phyloP scores from a whole-genome alignment of 169 alveolate genomes.

The Cytauxzoon felis region DNA sequence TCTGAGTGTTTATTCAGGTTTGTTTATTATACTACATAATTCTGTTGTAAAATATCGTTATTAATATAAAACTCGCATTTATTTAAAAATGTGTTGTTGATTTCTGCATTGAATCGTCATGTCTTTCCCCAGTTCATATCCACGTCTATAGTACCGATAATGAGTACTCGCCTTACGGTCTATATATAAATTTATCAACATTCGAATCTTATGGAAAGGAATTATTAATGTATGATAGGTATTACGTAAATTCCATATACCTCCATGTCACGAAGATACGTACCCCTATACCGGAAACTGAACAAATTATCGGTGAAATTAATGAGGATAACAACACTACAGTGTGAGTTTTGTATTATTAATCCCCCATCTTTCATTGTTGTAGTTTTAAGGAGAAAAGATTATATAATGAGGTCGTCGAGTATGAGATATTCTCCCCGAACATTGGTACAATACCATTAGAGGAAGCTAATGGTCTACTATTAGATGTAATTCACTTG shows the following conservation, averaged over 20 bases:
- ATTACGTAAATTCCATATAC: conserved; percentile 19
- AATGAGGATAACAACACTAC: neutral
- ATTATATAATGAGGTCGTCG: conserved; percentile 26
- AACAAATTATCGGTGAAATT: conserved; percentile 6
- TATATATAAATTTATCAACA: conserved; percentile 67
- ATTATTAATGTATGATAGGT: conserved; percentile 23
- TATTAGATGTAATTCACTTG: neutral
- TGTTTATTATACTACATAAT: neutral
- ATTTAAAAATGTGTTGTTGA: too few species aligned
- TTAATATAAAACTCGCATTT: too few species aligned
- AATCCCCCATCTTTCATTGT: neutral
- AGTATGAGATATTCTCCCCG: conserved; percentile 27
- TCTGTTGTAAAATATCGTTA: neutral
- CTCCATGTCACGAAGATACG: conserved; percentile 19
- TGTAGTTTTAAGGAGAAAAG: conserved; percentile 31
- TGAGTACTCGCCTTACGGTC: conserved; percentile 70
- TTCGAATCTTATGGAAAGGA: conserved; percentile 64
- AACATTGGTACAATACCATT: neutral
- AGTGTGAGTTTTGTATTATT: conserved; percentile 1
- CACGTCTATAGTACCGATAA: conserved; percentile 61
- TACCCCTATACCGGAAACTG: conserved; percentile 16
- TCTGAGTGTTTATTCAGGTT: conserved; percentile 19
- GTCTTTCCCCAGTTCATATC: too few species aligned
- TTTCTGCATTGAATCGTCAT: too few species aligned
- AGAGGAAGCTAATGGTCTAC: conserved; percentile 1